Conservation (phyloP, 2,329 filamentous ascomycete genomes). For the Botrytis squamosa region DNA sequence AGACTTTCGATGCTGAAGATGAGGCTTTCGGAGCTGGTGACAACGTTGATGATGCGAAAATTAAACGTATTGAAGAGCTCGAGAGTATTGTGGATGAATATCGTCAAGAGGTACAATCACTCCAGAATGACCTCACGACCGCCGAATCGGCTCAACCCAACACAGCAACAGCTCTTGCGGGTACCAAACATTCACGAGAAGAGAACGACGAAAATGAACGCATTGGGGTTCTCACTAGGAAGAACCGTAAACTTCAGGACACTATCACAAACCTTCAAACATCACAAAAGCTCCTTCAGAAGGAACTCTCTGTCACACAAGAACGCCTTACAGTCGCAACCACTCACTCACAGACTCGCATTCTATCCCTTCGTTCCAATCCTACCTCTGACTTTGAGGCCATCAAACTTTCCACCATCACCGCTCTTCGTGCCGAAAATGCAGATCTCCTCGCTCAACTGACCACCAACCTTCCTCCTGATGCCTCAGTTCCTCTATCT, state of each 20-base stretch:
- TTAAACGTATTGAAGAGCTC: conserved; percentile 73
- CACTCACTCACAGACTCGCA: conserved; percentile 71
- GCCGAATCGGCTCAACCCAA: conserved; percentile 50
- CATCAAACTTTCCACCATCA: conserved; percentile 77
- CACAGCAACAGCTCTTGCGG: conserved; percentile 44
- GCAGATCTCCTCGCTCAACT: conserved; percentile 75
- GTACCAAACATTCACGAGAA: conserved; percentile 64
- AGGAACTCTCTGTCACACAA: conserved; percentile 69
- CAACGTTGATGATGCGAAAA: conserved; percentile 72
- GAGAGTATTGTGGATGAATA: conserved; percentile 87
- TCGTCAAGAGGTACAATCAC: conserved; percentile 71
- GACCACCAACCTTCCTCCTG: conserved; percentile 42
- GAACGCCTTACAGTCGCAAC: conserved; percentile 69
- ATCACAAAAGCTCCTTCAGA: conserved; percentile 67
- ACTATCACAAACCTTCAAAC: conserved; percentile 69
- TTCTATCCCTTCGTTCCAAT: conserved; percentile 87
- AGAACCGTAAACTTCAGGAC: conserved; percentile 82
- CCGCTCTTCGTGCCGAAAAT: conserved; percentile 79
- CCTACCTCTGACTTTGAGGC: conserved; percentile 84
- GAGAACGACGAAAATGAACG: conserved; percentile 63
- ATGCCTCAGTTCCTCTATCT: conserved; percentile 64
- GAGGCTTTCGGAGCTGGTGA: conserved; percentile 74
- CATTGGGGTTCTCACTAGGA: conserved; percentile 79
- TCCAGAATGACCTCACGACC: conserved; percentile 72
- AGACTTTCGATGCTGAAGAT: conserved; percentile 85